Evolutionary conservation across 1,284 basidiomycete genomes (phyloP).

Genomic region (Meripilus lineatus): DNA sequence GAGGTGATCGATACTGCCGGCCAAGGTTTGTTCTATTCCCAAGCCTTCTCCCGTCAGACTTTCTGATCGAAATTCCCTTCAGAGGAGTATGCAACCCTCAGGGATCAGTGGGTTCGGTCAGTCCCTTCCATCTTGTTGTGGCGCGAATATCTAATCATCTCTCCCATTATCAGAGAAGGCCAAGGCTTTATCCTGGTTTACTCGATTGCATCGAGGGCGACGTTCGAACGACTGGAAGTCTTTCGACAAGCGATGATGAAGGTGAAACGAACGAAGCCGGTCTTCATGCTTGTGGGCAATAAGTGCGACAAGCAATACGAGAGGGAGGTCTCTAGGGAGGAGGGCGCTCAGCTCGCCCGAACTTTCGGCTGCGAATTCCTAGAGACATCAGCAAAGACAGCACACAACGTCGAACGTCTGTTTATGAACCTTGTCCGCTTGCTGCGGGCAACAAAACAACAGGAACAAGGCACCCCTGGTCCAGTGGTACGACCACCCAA

Average conservation of each 20-base stretch:
- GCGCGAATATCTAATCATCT: slow-evolving; percentile 8
- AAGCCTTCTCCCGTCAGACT: slow-evolving; percentile 11
- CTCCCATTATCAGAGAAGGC: slow-evolving; percentile 68
- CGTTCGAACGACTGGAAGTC: slow-evolving; percentile 91
- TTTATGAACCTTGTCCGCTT: slow-evolving; percentile 90
- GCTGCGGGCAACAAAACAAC: slow-evolving; percentile 65
- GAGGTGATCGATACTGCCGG: slow-evolving; percentile 94
- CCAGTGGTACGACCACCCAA: slow-evolving; percentile 32
- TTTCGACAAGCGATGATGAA: slow-evolving; percentile 94
- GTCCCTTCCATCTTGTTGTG: slow-evolving; percentile 28
- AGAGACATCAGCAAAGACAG: slow-evolving; percentile 95
- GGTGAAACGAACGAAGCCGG: slow-evolving; percentile 85
- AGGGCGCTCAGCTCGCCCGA: slow-evolving; percentile 82
- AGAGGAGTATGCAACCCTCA: slow-evolving; percentile 96
- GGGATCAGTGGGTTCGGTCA: slow-evolving; percentile 98
- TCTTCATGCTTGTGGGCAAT: slow-evolving; percentile 90
- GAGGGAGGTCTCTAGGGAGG: slow-evolving; percentile 85
- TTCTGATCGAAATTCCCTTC: slow-evolving; percentile 12
- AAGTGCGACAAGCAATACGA: slow-evolving; percentile 86
- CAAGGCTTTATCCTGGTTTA: slow-evolving; percentile 99
- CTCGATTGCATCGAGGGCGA: slow-evolving; percentile 92
- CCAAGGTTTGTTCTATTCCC: slow-evolving; percentile 60
- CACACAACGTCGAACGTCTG: slow-evolving; percentile 91
- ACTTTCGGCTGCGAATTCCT: slow-evolving; percentile 93
- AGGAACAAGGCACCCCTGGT: slow-evolving; percentile 28